Base-by-base conservation (phyloP, 2,329 filamentous ascomycete genomes). In the Penicillium frequentans region DNA sequence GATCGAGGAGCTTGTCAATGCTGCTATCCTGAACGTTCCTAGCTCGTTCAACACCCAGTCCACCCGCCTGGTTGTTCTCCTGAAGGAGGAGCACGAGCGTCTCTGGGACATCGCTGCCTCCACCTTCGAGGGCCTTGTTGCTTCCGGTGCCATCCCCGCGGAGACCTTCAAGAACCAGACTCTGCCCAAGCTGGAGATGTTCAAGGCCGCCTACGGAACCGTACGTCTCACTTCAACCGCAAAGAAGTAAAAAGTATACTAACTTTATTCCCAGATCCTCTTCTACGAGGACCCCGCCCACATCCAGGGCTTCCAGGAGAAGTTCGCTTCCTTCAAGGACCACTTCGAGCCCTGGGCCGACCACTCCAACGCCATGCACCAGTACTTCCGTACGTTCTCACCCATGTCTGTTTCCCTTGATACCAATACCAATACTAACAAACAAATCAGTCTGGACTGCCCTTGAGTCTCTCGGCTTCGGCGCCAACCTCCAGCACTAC, bases 401-500 rank as follows among this genome's bases (percentile, higher is more conserved):
- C 19, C 19, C 19, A 19, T 19, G 19, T 19, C 19, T 19, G 19
- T 19, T 19, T 19, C 49, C 13, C 31, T 37, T 14, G 7, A n/a
- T 23, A 16, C 45, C 19, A 26, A 11, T 16, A 37, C 23, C 21
- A 11, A 33, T 24, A n/a, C 57, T 57, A 56, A 62, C 50, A 46
- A 24, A 1, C 10, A 33, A 19, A 3, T 16, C 37, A 76, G 75
- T 91, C 65, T 96, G 92, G 92, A 88, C 87, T 19, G 90, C 88
- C 4, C 85, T 96, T 56, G 90, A 93, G 78, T 82, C 87, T 59
- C 91, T 95, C 73, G 91, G 92, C 29, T 84, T 96, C 55, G 91
- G 91, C 64, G 90, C 88, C 72, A 96, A 93, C 82, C 83, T 96
- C 52, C 92, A 96, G 82, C 92, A 96, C 81, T 96, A 96, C 82